Evolutionary conservation across 129 eudicot species (phyloP), one percentile per base, ranked within the genome.

Genomic region (Heracleum sosnowskyi): DNA sequence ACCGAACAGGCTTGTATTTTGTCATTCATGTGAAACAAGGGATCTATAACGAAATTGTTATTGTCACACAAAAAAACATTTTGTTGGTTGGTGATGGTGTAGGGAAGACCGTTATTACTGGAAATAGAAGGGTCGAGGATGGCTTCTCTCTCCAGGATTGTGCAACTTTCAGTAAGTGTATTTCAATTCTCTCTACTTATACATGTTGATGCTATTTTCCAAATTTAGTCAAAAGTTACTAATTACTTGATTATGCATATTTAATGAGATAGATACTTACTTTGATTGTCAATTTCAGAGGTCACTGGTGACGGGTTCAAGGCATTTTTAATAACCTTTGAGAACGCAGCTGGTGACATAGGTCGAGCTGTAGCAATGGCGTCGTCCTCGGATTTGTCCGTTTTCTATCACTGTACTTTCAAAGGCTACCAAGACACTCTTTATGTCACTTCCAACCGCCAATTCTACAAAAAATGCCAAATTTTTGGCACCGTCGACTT

Each of bases 371-470:
- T 72, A 24, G 36, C 76, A 17, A 12, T 72, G 28, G 34, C 31
- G n/a, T 72, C 53, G 20, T 28, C 15, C 24, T 40, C 76, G 0
- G 76, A 72, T 72, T 7, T 1, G 29, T 72, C 76, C 4, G 76
- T 40, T 18, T 39, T 40, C 76, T 72, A 72, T 22, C 29, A n/a
- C 31, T 72, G 76, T 40, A 20, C 47, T 72, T 72, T 72, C 34
- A 40, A 40, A 41, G 76, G 76, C 34, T 72, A 72, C 53, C 76
- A 72, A 41, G 76, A 72, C 53, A 72, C 76, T n/a, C 76, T 72
- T 29, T 39, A 10, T 16, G 51, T 15, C 22, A 0, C 11, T 24
- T 39, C 76, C 8, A n/a, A 26, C 11, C 76, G 35, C 17, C 76
- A 72, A 72, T 72, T 70, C 47, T 70, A 70, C 33, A 36, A 12